Evolutionary conservation across 2,329 filamentous ascomycete species (phyloP).

Genomic region (Zasmidium angulare): DNA sequence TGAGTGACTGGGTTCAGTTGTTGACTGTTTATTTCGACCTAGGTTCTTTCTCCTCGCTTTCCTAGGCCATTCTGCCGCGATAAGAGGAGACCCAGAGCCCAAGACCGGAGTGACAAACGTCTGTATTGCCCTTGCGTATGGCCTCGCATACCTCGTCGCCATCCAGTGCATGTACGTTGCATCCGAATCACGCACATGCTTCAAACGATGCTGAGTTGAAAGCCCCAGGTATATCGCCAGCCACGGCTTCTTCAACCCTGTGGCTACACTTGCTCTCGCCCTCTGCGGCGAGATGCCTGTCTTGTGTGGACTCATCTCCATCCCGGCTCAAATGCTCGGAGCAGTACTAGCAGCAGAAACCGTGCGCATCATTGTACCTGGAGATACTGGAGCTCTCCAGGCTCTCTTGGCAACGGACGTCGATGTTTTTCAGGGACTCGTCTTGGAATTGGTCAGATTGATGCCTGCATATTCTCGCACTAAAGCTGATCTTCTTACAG

Average conservation of each 20-base stretch:
- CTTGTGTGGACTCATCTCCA: neutral
- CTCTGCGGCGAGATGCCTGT: neutral
- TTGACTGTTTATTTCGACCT: neutral
- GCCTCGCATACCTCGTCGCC: neutral
- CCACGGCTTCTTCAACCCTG: neutral
- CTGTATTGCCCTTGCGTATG: neutral
- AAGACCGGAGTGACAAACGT: neutral
- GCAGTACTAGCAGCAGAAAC: neutral
- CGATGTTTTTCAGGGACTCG: neutral
- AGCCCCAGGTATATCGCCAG: neutral
- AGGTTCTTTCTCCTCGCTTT: neutral
- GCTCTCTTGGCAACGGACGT: neutral
- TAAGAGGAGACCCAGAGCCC: neutral
- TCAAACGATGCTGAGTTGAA: neutral
- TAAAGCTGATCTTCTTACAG: neutral
- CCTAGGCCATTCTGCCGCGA: neutral
- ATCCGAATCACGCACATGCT: no score
- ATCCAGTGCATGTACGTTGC: neutral
- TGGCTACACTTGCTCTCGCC: neutral
- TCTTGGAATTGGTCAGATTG: neutral
- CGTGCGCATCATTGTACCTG: neutral
- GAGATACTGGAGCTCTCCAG: neutral
- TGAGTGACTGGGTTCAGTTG: neutral
- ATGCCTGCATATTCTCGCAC: neutral
- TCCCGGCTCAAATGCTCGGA: neutral